phyloP scores from a whole-genome alignment of 2,329 filamentous ascomycete genomes.

The Pseudopithomyces chartarum region DNA sequence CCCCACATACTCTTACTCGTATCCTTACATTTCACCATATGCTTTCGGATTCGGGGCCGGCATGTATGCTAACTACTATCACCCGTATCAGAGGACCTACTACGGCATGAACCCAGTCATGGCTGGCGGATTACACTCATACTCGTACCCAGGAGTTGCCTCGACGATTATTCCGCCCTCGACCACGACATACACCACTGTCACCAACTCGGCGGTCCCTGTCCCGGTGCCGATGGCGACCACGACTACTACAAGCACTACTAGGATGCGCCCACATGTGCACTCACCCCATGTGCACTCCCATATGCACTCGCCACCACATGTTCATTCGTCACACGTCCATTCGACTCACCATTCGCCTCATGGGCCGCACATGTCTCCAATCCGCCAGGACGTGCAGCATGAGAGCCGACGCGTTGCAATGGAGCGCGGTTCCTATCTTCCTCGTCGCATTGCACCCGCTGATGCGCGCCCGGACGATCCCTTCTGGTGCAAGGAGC shows the following conservation, averaged over 20 bases:
- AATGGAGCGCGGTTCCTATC: slow-evolving; percentile 38
- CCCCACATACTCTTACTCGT: slow-evolving; percentile 12
- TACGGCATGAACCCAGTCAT: slow-evolving; percentile 29
- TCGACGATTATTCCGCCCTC: slow-evolving; percentile 16
- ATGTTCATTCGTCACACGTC: not conserved
- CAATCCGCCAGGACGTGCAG: slow-evolving; percentile 30
- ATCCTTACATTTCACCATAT: slow-evolving; percentile 17
- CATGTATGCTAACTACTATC: slow-evolving; percentile 44
- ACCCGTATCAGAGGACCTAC: slow-evolving; percentile 38
- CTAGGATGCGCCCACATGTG: slow-evolving; percentile 2
- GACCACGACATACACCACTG: slow-evolving; percentile 26
- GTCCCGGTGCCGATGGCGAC: slow-evolving; percentile 12
- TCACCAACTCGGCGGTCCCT: slow-evolving; percentile 27
- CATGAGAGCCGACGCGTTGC: slow-evolving; percentile 37
- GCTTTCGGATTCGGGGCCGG: slow-evolving; percentile 32
- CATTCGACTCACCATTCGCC: not conserved
- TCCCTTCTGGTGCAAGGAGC: slow-evolving; percentile 45
- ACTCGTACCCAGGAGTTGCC: slow-evolving; percentile 29
- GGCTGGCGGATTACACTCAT: slow-evolving; percentile 14
- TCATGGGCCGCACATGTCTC: not conserved
- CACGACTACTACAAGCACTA: slow-evolving; percentile 7
- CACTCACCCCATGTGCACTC: not conserved
- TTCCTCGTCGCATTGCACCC: slow-evolving; percentile 35
- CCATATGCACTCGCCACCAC: no score
- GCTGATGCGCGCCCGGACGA: slow-evolving; percentile 39